Evolutionary conservation across 2,329 filamentous ascomycete species (phyloP).

Genomic region (Phialophora tarda): DNA sequence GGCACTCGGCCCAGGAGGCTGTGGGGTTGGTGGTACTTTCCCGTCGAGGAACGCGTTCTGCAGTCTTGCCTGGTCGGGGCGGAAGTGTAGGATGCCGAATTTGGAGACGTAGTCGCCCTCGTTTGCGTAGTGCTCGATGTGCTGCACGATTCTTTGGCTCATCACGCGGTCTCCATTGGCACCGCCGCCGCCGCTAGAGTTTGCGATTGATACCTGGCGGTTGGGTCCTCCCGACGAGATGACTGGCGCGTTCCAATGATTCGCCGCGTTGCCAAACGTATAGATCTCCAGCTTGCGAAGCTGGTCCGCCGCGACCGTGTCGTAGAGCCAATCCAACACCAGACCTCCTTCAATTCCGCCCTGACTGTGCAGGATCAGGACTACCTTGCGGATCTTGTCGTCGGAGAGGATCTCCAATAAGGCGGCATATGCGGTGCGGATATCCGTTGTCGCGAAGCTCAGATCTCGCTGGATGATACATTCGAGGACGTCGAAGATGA

Average conservation of each 20-base stretch:
- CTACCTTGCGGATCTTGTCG: slow-evolving; percentile 67
- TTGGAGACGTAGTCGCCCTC: slow-evolving; percentile 73
- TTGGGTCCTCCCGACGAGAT: slow-evolving; percentile 10
- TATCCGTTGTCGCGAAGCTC: slow-evolving; percentile 71
- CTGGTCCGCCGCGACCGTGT: slow-evolving; percentile 70
- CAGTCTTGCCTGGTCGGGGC: slow-evolving; percentile 21
- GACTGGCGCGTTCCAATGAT: slow-evolving; percentile 79
- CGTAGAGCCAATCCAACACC: slow-evolving; percentile 76
- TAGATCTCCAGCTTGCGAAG: slow-evolving; percentile 73
- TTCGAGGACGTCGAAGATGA: slow-evolving; percentile 77
- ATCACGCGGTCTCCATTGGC: slow-evolving; percentile 13
- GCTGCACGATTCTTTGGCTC: slow-evolving; percentile 62
- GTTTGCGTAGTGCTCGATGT: slow-evolving; percentile 83
- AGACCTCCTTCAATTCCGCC: slow-evolving; percentile 76
- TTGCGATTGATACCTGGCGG: neutral
- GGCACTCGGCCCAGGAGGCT: neutral
- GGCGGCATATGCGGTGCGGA: slow-evolving; percentile 63
- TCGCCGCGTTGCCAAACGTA: slow-evolving; percentile 78
- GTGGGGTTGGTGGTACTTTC: neutral
- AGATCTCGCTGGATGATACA: slow-evolving; percentile 79
- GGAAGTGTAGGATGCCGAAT: slow-evolving; percentile 70
- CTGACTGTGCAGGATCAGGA: slow-evolving; percentile 78
- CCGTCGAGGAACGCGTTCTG: neutral
- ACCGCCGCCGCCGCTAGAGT: slow-evolving; percentile 4
- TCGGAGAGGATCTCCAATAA: slow-evolving; percentile 70